Base-by-base conservation (phyloP, 305 asterid genomes). In the Plantago lanceolata region DNA sequence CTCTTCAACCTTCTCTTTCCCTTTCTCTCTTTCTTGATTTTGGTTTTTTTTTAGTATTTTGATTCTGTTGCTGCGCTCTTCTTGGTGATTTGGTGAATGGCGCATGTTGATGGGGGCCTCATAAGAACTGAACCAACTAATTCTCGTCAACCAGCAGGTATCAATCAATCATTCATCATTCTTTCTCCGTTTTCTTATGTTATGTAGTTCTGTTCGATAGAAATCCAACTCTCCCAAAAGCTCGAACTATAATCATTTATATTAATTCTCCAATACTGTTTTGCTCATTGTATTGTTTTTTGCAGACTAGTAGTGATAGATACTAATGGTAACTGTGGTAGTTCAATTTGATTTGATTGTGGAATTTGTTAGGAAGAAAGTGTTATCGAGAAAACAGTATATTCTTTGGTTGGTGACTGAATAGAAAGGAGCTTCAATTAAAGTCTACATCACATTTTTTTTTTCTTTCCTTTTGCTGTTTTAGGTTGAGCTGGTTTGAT, bases 121-220 rank as follows among this genome's bases (percentile, higher is more conserved):
- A 72, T 74, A 67, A 77, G 77, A 53, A n/a, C n/a, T n/a, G 70
- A 60, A 54, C 65, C 84, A 59, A 69, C 61, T 62, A 78, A 66
- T 67, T 61, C 85, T 76, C 88, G 93, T 85, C 57, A 76, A 68
- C 13, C 28, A 59, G 29, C 45, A 47, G 64, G 28, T 53, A 55
- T 13, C 0, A 54, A 24, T 24, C 28, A 24, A 24, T 24, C 28
- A 24, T 1, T 24, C 28, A 24, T 24, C 28, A 24, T 24, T 24
- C 28, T 24, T 24, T 24, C 28, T 24, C 28, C n/a, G n/a, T n/a
- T n/a, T n/a, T n/a, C n/a, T n/a, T n/a, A n/a, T n/a, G n/a, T n/a
- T n/a, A n/a, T n/a, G n/a, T n/a, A n/a, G n/a, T n/a, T n/a, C n/a
- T n/a, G n/a, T n/a, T n/a, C n/a, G n/a, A n/a, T n/a, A n/a, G n/a